Evolutionary conservation across 495 filamentous ascomycete species (phyloP), one percentile per base, ranked within the genome.

Genomic region (Penicillium cinerascens): DNA sequence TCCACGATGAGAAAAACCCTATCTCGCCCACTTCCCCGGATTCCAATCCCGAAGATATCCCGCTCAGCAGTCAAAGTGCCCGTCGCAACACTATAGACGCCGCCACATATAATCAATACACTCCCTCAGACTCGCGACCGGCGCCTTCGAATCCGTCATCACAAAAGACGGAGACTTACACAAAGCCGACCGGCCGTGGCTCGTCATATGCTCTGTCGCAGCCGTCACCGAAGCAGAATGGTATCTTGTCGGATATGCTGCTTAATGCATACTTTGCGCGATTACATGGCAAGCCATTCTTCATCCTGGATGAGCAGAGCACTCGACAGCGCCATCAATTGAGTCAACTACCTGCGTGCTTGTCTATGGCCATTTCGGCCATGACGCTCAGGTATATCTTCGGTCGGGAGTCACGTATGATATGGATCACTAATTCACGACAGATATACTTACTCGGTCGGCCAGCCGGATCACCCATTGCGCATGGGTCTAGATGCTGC

Each of bases 251-350:
- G 0, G 81, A 88, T 54, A 71, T 79, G 0, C 73, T 91, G 35
- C 73, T 92, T 9, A 86, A 95, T 56, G 81, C 82, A 6, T 95
- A 87, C 63, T 95, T 95, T 67, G 66, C 76, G 11, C 80, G 87
- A 33, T 76, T 91, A 36, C 88, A 92, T 63, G 85, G 83, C 35
- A 90, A 89, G 56, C 87, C 89, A 10, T 92, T 86, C 52, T 78
- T 85, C 53, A 82, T 95, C 44, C 67, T 95, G 2, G 87, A 95
- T 52, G 89, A 95, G 65, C 64, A 82, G 0, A 75, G 75, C 0
- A 84, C 85, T 3, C 78, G 88, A 37, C 85, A 91, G 65, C 75
- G 82, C 15, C 70, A 87, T 51, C 80, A 84, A 54, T 58, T 81
- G n/a, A 80, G 81, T 38, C 83, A 87, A 61, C 71, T 92, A 6